phyloP scores from a whole-genome alignment of 345 rosid species.

The Lepidium didymum region DNA sequence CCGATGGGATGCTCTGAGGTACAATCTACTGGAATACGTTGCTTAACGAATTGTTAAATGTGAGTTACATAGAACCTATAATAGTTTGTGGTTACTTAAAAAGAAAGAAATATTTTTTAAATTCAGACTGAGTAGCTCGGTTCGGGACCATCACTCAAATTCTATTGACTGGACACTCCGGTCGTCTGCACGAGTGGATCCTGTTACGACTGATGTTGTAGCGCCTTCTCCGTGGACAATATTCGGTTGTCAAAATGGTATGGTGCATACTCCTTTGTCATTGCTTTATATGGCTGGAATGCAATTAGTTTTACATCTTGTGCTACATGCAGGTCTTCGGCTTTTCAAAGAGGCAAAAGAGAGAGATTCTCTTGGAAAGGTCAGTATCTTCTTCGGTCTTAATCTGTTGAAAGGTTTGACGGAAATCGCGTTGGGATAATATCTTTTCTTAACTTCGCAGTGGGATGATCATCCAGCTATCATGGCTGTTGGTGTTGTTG shows the following conservation, averaged over 20 bases:
- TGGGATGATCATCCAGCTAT: conserved; percentile 99
- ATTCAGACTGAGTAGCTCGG: conserved; percentile 58
- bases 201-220: conserved; percentile 68
- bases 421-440: neutral
- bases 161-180: conserved; percentile 75
- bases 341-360: conserved; percentile 94
- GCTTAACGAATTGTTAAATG: neutral
- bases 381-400: conserved; percentile 26
- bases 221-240: conserved; percentile 97
- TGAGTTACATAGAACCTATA: neutral
- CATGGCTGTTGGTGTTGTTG: conserved; percentile 95
- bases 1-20: conserved; percentile 71
- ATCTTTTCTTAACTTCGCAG: conserved; percentile 28
- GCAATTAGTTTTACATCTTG: neutral
- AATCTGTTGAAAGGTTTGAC: neutral
- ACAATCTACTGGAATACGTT: neutral
- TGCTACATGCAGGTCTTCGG: conserved; percentile 58
- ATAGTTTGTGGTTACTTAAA: conserved; percentile 1
- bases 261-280: neutral
- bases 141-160: conserved; percentile 32
- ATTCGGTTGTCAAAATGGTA: conserved; percentile 92
- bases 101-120: neutral
- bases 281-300: neutral
- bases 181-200: conserved; percentile 47
- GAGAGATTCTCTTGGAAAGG: conserved; percentile 60